phyloP scores from a whole-genome alignment of 1,284 basidiomycete genomes.

The Tetrapyrgos nigripes region DNA sequence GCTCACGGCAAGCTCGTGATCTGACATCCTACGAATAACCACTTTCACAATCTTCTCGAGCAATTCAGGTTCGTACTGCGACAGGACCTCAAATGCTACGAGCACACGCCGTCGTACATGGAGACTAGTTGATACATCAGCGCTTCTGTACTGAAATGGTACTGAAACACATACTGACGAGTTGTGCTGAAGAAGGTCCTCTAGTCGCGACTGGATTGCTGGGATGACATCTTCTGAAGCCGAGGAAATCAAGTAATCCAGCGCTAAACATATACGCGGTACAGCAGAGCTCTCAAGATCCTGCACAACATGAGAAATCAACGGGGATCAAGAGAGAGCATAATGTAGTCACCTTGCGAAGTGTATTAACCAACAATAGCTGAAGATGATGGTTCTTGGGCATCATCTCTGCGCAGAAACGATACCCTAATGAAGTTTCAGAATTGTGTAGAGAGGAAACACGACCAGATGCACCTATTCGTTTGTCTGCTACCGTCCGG shows the following conservation, averaged over 20 bases:
- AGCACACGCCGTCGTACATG: slow-evolving; percentile 68
- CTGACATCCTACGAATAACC: slow-evolving; percentile 51
- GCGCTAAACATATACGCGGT: slow-evolving; percentile 69
- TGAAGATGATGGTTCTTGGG: slow-evolving; percentile 67
- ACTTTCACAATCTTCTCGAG: slow-evolving; percentile 50
- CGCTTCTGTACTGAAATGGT: slow-evolving; percentile 14
- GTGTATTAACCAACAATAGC: slow-evolving; percentile 83
- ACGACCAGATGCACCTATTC: slow-evolving; percentile 57
- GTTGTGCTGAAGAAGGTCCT: slow-evolving; percentile 67
- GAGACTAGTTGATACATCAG: slow-evolving; percentile 42
- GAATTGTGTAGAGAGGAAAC: not conserved
- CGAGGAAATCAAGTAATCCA: slow-evolving; percentile 67
- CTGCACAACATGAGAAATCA: slow-evolving; percentile 38
- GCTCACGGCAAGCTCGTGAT: slow-evolving; percentile 52
- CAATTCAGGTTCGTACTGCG: slow-evolving; percentile 52
- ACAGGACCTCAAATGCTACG: slow-evolving; percentile 62
- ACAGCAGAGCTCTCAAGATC: slow-evolving; percentile 65
- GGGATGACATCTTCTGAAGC: slow-evolving; percentile 72
- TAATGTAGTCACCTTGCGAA: slow-evolving; percentile 69
- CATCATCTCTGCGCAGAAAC: slow-evolving; percentile 78
- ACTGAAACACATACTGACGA: slow-evolving; percentile 65
- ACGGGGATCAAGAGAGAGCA: slow-evolving; percentile 1
- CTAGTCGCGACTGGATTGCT: slow-evolving; percentile 70
- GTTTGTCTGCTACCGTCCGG: slow-evolving; percentile 62
- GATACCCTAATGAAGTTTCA: slow-evolving; percentile 57